These are phyloP conservation scores for Colletotrichum lupini DNA, from an alignment of 2,329 filamentous ascomycete species.

Conservation along the genomic window DNA sequence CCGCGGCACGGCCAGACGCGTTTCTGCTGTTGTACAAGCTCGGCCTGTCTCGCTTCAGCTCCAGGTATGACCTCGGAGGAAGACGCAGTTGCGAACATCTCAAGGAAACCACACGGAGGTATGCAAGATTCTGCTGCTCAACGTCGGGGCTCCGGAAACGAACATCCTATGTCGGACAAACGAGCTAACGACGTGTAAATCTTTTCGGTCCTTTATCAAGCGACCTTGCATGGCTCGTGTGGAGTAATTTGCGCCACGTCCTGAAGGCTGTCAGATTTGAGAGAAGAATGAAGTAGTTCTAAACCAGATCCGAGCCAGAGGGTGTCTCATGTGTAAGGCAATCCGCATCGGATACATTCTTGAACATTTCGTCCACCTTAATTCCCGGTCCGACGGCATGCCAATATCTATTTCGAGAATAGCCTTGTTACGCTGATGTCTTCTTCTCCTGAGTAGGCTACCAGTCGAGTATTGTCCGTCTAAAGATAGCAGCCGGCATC, in stretches of 20 bases:
- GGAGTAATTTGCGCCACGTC: neutral
- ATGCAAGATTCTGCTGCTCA: neutral
- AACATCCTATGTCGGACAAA: conserved; percentile 17
- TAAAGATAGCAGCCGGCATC: neutral
- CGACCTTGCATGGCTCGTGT: neutral
- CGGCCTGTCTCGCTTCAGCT: neutral
- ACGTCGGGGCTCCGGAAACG: neutral
- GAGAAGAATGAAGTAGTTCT: neutral
- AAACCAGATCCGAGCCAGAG: conserved; percentile 9
- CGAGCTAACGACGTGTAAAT: neutral
- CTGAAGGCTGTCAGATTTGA: neutral
- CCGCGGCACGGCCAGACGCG: neutral
- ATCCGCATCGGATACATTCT: neutral
- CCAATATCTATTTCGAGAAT: neutral
- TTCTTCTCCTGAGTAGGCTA: neutral
- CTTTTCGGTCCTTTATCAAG: conserved; percentile 16
- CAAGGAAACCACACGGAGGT: neutral
- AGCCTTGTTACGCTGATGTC: neutral
- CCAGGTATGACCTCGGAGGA: neutral
- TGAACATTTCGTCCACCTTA: neutral
- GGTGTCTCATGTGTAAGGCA: neutral
- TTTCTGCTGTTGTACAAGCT: neutral
- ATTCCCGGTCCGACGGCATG: neutral
- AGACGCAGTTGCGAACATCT: neutral
- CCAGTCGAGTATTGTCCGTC: neutral